Conservation (phyloP, 2,329 filamentous ascomycete species). For the Pseudogymnoascus sp. region DNA sequence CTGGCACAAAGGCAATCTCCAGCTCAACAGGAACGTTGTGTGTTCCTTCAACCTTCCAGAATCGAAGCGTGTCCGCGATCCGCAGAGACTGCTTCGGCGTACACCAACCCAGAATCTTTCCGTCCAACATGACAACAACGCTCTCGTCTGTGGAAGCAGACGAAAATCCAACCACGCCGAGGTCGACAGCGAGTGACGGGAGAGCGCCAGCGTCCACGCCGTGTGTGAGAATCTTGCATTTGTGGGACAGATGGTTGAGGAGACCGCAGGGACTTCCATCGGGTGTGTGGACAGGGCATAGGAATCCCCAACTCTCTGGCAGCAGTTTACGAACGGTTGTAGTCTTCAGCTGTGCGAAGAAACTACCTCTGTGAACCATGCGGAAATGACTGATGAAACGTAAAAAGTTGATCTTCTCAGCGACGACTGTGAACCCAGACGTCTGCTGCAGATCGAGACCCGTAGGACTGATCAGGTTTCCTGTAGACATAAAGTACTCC, state of each 20-base stretch:
- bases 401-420: constrained; percentile 97
- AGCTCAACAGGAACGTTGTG: constrained; percentile 74
- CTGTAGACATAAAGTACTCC: constrained; percentile 94
- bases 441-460: constrained; percentile 91
- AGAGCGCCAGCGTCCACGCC: constrained; percentile 66
- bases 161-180: constrained; percentile 69
- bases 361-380: constrained; percentile 97
- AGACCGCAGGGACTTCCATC: constrained; percentile 93
- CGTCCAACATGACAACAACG: constrained; percentile 84
- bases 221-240: constrained; percentile 79
- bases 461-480: constrained; percentile 83
- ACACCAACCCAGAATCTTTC: constrained; percentile 83
- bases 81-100: constrained; percentile 71
- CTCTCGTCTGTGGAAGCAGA: constrained; percentile 75
- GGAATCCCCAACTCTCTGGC: constrained; percentile 95
- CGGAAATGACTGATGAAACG: constrained; percentile 98
- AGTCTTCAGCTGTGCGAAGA: constrained; percentile 96
- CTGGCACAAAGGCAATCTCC: constrained; percentile 86
- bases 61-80: constrained; percentile 78
- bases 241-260: constrained; percentile 90
- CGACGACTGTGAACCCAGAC: constrained; percentile 91
- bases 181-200: constrained; percentile 63
- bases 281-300: constrained; percentile 95
- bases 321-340: constrained; percentile 92
- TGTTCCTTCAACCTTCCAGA: constrained; percentile 89